A percentile compares a stretch with the other conserved stretches of the same genome.
Evolutionary conservation across 2,329 filamentous ascomycete genomes (phyloP).

Genomic region (Neofusicoccum cordaticola): DNA sequence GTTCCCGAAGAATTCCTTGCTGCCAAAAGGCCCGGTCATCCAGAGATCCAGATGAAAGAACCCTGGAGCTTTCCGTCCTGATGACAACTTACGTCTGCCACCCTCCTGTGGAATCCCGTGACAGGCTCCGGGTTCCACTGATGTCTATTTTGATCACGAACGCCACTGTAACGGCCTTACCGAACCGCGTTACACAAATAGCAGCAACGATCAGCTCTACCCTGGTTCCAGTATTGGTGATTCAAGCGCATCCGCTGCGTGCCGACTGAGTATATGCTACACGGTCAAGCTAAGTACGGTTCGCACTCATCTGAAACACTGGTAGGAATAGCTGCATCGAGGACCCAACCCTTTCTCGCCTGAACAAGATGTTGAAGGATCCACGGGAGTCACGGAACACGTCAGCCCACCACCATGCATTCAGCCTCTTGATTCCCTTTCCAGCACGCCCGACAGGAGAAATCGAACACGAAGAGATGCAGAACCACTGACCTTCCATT

Average conservation of each 20-base stretch:
- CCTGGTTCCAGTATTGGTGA: not conserved
- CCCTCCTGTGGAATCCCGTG: not conserved
- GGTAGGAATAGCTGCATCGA: not conserved
- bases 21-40: not conserved
- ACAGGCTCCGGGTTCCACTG: not conserved
- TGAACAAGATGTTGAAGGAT: not conserved
- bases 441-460: not conserved
- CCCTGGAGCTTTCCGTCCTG: not conserved
- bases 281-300: not conserved
- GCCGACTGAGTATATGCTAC: not conserved
- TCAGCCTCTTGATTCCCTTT: not conserved
- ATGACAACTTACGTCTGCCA: too few species aligned
- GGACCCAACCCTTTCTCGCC: not conserved
- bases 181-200: not conserved
- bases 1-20: not conserved
- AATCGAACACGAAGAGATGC: not conserved
- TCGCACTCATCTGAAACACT: not conserved
- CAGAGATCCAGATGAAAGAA: not conserved
- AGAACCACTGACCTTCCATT: not conserved
- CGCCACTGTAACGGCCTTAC: constrained; percentile 8
- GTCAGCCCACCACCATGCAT: not conserved
- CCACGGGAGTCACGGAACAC: not conserved
- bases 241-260: not conserved
- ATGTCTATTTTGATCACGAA: not conserved
- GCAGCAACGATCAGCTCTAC: not conserved